Percentiles rank a stretch among this genome's conserved stretches.
Conservation (phyloP, 148 eudicot genomes). For the Heliamphora exappendiculata region DNA sequence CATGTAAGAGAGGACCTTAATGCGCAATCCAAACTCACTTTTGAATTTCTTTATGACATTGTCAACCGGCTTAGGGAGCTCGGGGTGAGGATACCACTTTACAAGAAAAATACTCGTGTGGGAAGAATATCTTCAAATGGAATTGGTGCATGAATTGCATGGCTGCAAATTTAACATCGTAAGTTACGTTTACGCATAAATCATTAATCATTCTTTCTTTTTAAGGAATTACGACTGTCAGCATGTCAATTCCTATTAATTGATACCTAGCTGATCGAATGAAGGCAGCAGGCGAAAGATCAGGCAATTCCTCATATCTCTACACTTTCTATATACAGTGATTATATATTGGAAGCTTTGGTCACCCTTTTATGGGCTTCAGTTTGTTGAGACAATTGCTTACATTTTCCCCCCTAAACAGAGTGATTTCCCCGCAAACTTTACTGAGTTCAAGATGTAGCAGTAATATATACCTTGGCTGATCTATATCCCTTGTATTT, state of each 20-base stretch:
- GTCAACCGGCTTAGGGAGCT: slow-evolving; percentile 60
- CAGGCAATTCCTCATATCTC: not conserved
- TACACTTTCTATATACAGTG: not conserved
- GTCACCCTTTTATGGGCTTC: not conserved
- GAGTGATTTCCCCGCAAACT: not conserved
- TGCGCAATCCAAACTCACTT: slow-evolving; percentile 55
- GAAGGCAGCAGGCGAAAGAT: not conserved
- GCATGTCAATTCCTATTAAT: slow-evolving; percentile 3
- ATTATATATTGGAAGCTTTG: not conserved
- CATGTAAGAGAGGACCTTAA: slow-evolving; percentile 71
- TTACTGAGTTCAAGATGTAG: not conserved
- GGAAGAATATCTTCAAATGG: slow-evolving; percentile 16
- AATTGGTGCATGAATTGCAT: slow-evolving; percentile 10
- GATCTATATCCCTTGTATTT: not conserved
- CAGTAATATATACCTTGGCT: not conserved
- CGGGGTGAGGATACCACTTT: slow-evolving; percentile 60
- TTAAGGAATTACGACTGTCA: not conserved
- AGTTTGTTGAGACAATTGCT: not conserved
- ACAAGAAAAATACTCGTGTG: slow-evolving; percentile 21
- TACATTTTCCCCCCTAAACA: not conserved
- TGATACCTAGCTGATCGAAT: not conserved
- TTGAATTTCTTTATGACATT: slow-evolving; percentile 63
- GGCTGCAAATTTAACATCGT: not conserved
- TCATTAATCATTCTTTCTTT: not conserved
- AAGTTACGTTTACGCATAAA: not conserved